Conservation (phyloP, 345 rosid genomes). For the Rhizophora mangle region DNA sequence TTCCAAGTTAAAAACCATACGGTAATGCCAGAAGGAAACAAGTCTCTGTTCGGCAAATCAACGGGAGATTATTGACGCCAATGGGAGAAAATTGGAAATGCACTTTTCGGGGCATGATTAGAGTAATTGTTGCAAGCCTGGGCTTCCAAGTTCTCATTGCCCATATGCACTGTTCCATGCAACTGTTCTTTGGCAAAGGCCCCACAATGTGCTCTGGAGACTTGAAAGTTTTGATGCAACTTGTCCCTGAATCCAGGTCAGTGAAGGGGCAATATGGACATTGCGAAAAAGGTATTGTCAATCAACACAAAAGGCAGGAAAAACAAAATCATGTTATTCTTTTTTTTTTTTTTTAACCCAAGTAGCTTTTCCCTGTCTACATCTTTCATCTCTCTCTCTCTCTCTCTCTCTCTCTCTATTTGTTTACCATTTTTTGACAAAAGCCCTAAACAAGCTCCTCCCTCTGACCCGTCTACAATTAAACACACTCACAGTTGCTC, state of each 20-base stretch:
- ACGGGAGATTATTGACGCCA: no score
- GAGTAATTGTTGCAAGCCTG: neutral
- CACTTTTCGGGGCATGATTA: neutral
- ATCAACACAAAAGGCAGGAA: conserved; percentile 33
- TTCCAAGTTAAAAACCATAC: no score
- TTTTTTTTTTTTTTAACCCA: conserved; percentile 27
- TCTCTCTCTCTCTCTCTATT: conserved; percentile 9
- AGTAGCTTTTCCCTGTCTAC: conserved; percentile 27
- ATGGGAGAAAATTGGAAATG: no score
- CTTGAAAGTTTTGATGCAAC: conserved; percentile 1
- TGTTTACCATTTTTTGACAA: conserved; percentile 19
- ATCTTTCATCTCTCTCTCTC: conserved; percentile 23
- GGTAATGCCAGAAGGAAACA: no score
- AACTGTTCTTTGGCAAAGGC: neutral
- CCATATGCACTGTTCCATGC: neutral
- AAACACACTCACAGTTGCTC: neutral
- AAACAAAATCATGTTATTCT: conserved; percentile 53
- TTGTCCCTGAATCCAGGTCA: neutral
- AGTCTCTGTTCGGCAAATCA: no score
- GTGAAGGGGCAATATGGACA: conserved; percentile 33
- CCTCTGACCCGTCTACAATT: conserved; percentile 8
- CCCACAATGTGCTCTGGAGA: neutral
- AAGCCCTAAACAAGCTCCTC: conserved; percentile 19
- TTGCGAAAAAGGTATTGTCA: conserved; percentile 48
- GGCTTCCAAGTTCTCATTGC: neutral